phyloP scores from a whole-genome alignment of 768 basidiomycete genomes.

The Hypholoma fasciculare region DNA sequence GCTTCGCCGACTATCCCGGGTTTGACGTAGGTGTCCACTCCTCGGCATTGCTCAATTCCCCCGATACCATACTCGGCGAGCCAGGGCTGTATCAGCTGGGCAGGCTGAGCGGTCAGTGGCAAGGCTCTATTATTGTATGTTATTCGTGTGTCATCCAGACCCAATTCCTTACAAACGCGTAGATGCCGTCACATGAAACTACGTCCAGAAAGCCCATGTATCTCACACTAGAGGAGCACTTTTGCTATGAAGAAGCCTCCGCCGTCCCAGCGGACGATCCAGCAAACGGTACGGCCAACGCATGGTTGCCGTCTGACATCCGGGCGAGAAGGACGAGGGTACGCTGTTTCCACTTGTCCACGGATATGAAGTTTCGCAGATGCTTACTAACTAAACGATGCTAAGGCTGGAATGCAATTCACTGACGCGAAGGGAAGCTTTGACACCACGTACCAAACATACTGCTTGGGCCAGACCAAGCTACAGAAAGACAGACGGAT shows the following conservation, averaged over 20 bases:
- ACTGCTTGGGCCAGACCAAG: slow-evolving; percentile 19
- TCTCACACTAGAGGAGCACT: slow-evolving; percentile 49
- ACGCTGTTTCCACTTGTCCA: slow-evolving; percentile 10
- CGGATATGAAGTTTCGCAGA: not conserved
- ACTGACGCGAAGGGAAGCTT: slow-evolving; percentile 35
- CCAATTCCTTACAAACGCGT: no score
- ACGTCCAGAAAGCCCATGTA: slow-evolving; percentile 39
- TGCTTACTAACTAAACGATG: not conserved
- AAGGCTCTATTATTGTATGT: slow-evolving; percentile 48
- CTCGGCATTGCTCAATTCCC: slow-evolving; percentile 9
- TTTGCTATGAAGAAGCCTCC: slow-evolving; percentile 31
- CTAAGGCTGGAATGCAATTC: slow-evolving; percentile 49
- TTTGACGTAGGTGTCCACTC: slow-evolving; percentile 22
- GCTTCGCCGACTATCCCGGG: slow-evolving; percentile 32
- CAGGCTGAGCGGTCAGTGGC: slow-evolving; percentile 47
- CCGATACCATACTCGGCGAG: slow-evolving; percentile 18
- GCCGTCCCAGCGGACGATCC: slow-evolving; percentile 35
- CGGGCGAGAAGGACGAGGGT: slow-evolving; percentile 38
- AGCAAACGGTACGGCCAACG: slow-evolving; percentile 37
- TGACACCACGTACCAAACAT: slow-evolving; percentile 39
- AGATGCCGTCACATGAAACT: no score
- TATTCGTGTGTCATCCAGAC: not conserved
- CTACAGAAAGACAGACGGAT: slow-evolving; percentile 20
- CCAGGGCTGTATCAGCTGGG: slow-evolving; percentile 40
- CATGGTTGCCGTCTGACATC: slow-evolving; percentile 45